phyloP scores from a whole-genome alignment of 352 stramenopile species.

The Pythium brachiatum region DNA sequence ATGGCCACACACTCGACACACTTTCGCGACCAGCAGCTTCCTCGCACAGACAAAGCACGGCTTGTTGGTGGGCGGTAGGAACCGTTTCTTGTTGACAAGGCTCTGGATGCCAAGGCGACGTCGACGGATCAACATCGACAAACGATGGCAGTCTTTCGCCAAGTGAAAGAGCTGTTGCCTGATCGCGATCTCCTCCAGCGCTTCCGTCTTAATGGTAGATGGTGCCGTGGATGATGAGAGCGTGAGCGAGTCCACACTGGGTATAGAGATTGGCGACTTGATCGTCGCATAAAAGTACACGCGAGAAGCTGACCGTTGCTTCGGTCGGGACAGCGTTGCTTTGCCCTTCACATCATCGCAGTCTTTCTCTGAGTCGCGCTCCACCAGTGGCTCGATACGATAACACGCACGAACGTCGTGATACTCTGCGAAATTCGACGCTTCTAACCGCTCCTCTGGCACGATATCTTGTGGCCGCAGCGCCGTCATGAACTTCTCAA shows the following conservation, averaged over 20 bases:
- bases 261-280: not conserved
- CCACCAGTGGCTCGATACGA: not conserved
- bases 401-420: not conserved
- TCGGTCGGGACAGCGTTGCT: too few relatives aligned
- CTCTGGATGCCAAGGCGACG: conserved; percentile 54
- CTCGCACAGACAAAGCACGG: conserved; percentile 58
- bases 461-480: conserved; percentile 8
- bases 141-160: conserved; percentile 16
- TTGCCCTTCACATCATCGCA: not conserved
- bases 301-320: not conserved
- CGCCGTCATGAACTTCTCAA: conserved; percentile 12
- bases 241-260: too few relatives aligned
- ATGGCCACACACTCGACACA: conserved; percentile 60
- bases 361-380: too few relatives aligned
- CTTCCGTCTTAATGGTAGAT: not conserved
- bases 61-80: conserved; percentile 23
- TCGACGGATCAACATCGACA: conserved; percentile 47
- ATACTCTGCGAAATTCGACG: conserved; percentile 4
- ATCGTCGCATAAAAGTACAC: conserved; percentile 11
- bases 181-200: conserved; percentile 2
- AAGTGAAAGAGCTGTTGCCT: conserved; percentile 4
- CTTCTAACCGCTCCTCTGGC: not conserved
- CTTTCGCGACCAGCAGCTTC: conserved; percentile 35
- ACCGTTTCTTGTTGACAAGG: conserved; percentile 35
- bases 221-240: not conserved